Conservation (phyloP, 2,329 filamentous ascomycete genomes). For the Pseudogymnoascus pannorum region DNA sequence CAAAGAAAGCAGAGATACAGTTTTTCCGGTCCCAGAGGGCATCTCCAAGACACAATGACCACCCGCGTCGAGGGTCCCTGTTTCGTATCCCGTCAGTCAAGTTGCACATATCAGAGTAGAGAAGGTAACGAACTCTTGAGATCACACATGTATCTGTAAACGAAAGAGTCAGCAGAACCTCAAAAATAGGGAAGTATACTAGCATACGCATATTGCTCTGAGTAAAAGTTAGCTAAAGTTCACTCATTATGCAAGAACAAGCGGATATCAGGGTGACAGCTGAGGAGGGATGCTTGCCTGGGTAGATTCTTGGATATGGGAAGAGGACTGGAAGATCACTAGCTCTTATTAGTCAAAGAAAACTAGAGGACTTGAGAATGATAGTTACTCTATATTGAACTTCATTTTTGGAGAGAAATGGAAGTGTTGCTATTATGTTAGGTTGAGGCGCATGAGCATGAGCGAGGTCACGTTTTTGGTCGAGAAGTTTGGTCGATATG, state of each 20-base stretch:
- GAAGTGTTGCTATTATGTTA: background rate
- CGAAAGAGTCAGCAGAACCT: background rate
- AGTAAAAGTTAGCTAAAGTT: conserved; percentile 37
- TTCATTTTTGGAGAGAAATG: conserved; percentile 50
- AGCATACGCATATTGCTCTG: conserved; percentile 59
- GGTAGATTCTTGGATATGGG: conserved; percentile 68
- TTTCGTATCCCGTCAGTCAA: background rate
- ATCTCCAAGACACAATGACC: conserved; percentile 97
- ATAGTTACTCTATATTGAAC: conserved; percentile 68
- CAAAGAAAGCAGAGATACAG: conserved; percentile 85
- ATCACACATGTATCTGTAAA: conserved; percentile 66
- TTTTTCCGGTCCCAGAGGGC: conserved; percentile 98
- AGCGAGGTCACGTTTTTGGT: conserved; percentile 6
- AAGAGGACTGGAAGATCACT: conserved; percentile 64
- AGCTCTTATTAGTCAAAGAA: conserved; percentile 17
- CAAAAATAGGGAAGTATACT: background rate
- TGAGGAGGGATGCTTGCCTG: conserved; percentile 32
- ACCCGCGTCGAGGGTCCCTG: conserved; percentile 76
- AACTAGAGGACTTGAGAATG: background rate
- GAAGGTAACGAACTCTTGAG: conserved; percentile 49
- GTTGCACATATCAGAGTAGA: background rate
- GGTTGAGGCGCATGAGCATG: background rate
- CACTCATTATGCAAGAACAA: background rate
- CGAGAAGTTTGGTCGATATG: background rate
- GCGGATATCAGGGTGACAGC: background rate